Conservation (phyloP, 257 asterid genomes). For the Rehmannia glutinosa region DNA sequence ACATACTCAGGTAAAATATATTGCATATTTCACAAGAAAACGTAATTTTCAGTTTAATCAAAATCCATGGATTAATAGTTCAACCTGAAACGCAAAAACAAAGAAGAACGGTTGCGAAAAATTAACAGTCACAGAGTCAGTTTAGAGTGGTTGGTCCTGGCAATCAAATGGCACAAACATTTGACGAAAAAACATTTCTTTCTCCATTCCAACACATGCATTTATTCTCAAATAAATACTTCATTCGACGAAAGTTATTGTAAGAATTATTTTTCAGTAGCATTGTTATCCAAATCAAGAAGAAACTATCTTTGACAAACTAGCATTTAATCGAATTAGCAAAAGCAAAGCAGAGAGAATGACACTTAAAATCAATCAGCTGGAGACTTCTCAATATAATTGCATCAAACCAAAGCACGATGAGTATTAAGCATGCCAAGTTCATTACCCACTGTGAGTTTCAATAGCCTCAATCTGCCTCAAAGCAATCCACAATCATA, state of each 20-base stretch:
- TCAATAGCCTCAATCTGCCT: constrained; percentile 98
- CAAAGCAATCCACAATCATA: constrained; percentile 88
- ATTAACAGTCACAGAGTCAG: too few relatives aligned
- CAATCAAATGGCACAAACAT: too few relatives aligned
- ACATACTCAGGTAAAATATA: not conserved
- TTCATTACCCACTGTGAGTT: constrained; percentile 99
- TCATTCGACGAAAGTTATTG: not conserved
- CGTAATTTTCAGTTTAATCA: too few relatives aligned
- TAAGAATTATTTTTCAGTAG: not conserved
- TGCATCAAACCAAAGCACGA: too few relatives aligned
- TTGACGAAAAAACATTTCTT: too few relatives aligned
- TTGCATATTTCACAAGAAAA: not conserved
- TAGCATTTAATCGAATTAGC: constrained; percentile 68
- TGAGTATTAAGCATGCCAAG: too few relatives aligned
- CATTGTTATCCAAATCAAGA: not conserved
- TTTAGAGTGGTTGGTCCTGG: too few relatives aligned
- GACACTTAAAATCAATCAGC: constrained; percentile 35
- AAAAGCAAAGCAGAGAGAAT: constrained; percentile 28
- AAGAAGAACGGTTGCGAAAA: too few relatives aligned
- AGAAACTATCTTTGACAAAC: not conserved
- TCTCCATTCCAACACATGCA: not conserved
- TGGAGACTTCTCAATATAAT: too few relatives aligned
- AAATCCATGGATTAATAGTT: too few relatives aligned
- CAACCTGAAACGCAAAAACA: not conserved
- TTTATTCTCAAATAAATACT: too few relatives aligned